Base-by-base conservation (phyloP, 257 asterid species). In the Gentiana straminea region DNA sequence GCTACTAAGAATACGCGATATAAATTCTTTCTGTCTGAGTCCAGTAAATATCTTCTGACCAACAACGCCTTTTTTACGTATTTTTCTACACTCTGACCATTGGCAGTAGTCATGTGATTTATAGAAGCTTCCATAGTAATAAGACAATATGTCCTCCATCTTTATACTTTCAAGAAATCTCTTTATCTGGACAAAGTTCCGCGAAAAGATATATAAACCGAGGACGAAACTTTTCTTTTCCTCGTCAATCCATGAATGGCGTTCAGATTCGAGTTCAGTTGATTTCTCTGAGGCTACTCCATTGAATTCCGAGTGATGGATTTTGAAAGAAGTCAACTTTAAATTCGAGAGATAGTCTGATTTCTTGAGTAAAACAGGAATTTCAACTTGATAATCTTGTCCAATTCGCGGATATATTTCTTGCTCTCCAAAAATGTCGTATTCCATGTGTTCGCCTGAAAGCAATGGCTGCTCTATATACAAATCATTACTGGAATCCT, bases 41-140 rank as follows among this genome's bases (percentile, higher is more conserved):
- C 96, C 96, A 10, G 75, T 78, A 60, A 86, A 86, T 70, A 86
- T 63, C 65, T 73, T 78, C 72, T 75, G 83, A 35, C 94, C 96
- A 48, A 58, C 65, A 1, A 72, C 84, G 62, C 75, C 63, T 62
- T 67, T 86, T 70, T 66, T 71, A 67, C 68, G 81, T 66, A 68
- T 58, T 70, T 76, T 86, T 61, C 78, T 63, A 38, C 82, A 58
- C 3, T 74, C 82, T 4, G 82, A 78, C 94, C 94, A 86, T 77
- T 83, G 84, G 37, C 13, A 58, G 58, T 76, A 71, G 38, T 68
- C 92, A 44, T 64, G 61, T 5, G 92, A 76, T 35, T 74, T 64
- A 63, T 80, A 81, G 62, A 86, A 86, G 24, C 56, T 57, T 58
- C 92, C 92, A 39, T 86, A 81, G 64, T 79, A 86, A 64, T 65